Conservation (phyloP, 176 grass and related monocot species). For the Oryza officinalis region DNA sequence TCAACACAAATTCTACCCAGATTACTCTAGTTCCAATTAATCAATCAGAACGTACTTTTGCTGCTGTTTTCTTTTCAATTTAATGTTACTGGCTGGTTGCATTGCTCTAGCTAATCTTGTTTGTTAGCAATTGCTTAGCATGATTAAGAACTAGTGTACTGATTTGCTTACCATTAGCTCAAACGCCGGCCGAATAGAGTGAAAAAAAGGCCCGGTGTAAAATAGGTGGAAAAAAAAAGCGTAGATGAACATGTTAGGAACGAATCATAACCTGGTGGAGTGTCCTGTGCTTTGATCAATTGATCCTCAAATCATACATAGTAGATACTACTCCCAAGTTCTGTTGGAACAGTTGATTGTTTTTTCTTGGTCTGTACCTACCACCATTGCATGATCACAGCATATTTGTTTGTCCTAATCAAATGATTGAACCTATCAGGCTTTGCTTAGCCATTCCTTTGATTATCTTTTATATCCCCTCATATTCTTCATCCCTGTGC, state of each 20-base stretch:
- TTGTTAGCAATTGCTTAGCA: background rate
- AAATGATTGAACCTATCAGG: constrained; percentile 36
- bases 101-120: background rate
- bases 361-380: constrained; percentile 31
- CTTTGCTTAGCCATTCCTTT: constrained; percentile 23
- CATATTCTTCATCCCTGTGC: background rate
- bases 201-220: background rate
- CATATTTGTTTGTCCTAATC: constrained; percentile 27
- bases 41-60: background rate
- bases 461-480: background rate
- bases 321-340: background rate
- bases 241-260: constrained; percentile 2
- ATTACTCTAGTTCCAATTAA: background rate
- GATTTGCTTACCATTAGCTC: too few species aligned
- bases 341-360: background rate
- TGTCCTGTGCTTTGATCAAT: background rate
- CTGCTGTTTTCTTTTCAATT: background rate
- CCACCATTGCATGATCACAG: constrained; percentile 30
- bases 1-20: background rate
- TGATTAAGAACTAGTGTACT: too few species aligned
- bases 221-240: background rate
- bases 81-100: background rate
- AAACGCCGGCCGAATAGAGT: background rate
- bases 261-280: background rate
- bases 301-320: background rate